Conservation (phyloP, 2,329 filamentous ascomycete genomes). For the Xylariaceae sp. region DNA sequence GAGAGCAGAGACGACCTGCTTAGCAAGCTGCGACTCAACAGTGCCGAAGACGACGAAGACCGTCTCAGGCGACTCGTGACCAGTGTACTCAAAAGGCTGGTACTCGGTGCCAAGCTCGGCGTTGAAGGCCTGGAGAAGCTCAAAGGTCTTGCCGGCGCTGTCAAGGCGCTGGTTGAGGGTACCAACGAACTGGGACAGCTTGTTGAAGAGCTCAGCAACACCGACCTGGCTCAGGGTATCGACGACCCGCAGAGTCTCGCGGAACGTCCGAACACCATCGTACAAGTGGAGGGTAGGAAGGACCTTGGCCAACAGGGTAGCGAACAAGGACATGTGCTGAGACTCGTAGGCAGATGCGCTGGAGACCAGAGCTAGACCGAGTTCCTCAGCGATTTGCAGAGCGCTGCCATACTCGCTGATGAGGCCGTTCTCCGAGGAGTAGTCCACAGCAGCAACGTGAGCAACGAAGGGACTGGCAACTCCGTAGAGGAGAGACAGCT, state of each 20-base stretch:
- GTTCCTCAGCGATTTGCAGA: constrained; percentile 77
- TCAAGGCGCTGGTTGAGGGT: constrained; percentile 64
- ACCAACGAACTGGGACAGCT: constrained; percentile 55
- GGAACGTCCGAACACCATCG: constrained; percentile 75
- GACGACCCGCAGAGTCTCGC: constrained; percentile 76
- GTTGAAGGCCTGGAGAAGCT: constrained; percentile 72
- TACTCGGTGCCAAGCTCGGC: constrained; percentile 91
- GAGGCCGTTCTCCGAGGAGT: constrained; percentile 62
- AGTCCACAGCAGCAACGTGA: constrained; percentile 88
- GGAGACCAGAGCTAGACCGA: constrained; percentile 79
- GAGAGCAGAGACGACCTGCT: constrained; percentile 71
- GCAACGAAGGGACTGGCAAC: constrained; percentile 90
- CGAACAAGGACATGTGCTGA: constrained; percentile 91
- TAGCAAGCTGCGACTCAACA: constrained; percentile 78
- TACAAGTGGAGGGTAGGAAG: constrained; percentile 84
- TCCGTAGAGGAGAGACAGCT: constrained; percentile 84
- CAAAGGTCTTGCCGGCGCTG: constrained; percentile 63
- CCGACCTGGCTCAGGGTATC: constrained; percentile 72
- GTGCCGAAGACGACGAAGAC: constrained; percentile 92
- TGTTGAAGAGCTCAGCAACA: constrained; percentile 63
- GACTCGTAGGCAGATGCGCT: constrained; percentile 84
- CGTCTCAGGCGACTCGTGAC: constrained; percentile 70
- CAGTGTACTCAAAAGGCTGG: constrained; percentile 87
- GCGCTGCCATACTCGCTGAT: constrained; percentile 83
- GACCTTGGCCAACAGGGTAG: constrained; percentile 72